Conservation (phyloP, 2,329 filamentous ascomycete species). For the Orbilia quercus region DNA sequence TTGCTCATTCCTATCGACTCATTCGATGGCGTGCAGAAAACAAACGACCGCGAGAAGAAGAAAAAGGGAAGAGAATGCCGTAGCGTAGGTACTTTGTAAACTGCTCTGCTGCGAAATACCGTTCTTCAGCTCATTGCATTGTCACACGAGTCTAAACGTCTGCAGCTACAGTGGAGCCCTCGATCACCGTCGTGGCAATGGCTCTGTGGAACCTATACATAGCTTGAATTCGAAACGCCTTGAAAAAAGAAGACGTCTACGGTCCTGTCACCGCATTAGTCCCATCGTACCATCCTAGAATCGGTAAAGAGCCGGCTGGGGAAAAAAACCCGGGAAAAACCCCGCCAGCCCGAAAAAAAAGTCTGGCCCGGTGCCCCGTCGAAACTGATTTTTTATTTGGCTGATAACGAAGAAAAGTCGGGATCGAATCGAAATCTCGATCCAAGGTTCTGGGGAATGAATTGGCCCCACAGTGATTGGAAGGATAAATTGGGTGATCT, state of each 20-base stretch:
- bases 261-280: constrained; percentile 10
- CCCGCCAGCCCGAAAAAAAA: constrained; percentile 2
- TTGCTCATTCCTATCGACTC: constrained; percentile 4
- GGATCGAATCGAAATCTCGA: constrained; percentile 32
- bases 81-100: too few relatives aligned
- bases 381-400: not conserved
- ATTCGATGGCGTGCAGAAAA: constrained; percentile 8
- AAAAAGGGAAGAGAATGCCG: too few relatives aligned
- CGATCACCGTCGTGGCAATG: constrained; percentile 33
- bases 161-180: constrained; percentile 14
- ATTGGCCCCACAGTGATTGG: constrained; percentile 51
- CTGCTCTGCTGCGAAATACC: too few relatives aligned
- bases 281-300: constrained; percentile 8
- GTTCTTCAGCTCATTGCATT: not conserved
- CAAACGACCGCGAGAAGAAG: not conserved
- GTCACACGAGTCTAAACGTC: constrained; percentile 17
- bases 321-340: constrained; percentile 1
- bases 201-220: constrained; percentile 20
- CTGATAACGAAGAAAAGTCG: constrained; percentile 55
- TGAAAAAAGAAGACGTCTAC: too few relatives aligned
- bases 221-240: not conserved
- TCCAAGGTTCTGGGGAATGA: constrained; percentile 6
- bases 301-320: not conserved
- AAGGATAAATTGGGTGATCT: constrained; percentile 52
- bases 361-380: too few relatives aligned